Evolutionary conservation across 352 stramenopile species (phyloP).

Genomic region (Phytophthora sp.): DNA sequence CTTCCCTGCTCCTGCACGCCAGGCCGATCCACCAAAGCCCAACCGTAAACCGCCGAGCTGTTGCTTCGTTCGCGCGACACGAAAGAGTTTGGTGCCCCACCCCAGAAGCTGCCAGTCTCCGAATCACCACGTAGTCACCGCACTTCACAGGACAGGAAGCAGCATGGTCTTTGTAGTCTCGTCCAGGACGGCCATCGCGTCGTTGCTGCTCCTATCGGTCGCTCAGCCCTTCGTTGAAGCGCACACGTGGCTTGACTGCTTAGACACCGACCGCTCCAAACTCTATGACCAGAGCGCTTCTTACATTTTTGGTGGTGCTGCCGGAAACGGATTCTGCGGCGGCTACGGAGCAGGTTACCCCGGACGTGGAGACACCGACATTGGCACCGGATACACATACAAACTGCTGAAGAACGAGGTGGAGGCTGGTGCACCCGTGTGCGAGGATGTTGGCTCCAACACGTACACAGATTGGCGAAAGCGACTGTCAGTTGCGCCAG

Average conservation of each 20-base stretch:
- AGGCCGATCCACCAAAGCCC: neutral
- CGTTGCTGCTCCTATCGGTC: constrained; percentile 15
- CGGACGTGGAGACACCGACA: constrained; percentile 50
- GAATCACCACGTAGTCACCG: constrained; percentile 8
- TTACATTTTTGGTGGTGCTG: constrained; percentile 78
- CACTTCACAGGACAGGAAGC: neutral
- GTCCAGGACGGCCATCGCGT: constrained; percentile 6
- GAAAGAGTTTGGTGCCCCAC: constrained; percentile 15
- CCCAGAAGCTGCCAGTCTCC: constrained; percentile 16
- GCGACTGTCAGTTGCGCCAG: constrained; percentile 45
- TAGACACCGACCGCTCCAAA: constrained; percentile 58
- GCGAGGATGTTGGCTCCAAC: constrained; percentile 48
- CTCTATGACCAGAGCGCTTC: constrained; percentile 65
- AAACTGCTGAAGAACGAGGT: constrained; percentile 77
- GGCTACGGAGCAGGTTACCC: constrained; percentile 69
- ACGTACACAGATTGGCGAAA: constrained; percentile 67
- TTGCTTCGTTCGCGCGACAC: constrained; percentile 11
- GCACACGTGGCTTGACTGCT: constrained; percentile 68
- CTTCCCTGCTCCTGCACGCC: constrained; percentile 15
- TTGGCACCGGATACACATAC: constrained; percentile 66
- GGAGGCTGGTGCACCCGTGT: constrained; percentile 52
- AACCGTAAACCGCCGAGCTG: constrained; percentile 19
- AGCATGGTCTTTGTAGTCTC: constrained; percentile 26
- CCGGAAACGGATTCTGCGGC: constrained; percentile 66
- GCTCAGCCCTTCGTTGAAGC: constrained; percentile 29